A percentile compares a stretch with the other conserved stretches of the same genome.
Conservation (phyloP, 495 filamentous ascomycete genomes). For the Letharia lupina region DNA sequence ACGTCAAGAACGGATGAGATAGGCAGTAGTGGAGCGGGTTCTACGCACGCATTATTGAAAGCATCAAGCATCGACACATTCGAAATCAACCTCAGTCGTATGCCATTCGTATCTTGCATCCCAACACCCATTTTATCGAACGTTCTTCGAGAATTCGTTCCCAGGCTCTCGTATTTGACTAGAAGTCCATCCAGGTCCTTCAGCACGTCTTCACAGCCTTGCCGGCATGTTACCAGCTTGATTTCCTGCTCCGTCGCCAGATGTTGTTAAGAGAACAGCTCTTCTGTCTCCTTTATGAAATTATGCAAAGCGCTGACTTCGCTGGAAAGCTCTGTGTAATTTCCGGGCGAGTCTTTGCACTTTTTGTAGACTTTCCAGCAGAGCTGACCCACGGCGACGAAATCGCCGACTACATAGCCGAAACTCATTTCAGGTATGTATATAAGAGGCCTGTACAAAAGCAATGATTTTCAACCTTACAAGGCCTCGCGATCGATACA, state of each 20-base stretch:
- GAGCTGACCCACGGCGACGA: slow-evolving; percentile 9
- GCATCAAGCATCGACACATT: slow-evolving; percentile 19
- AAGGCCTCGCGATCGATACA: background rate
- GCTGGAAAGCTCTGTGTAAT: slow-evolving; percentile 28
- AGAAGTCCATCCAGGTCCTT: slow-evolving; percentile 27
- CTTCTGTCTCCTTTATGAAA: slow-evolving; percentile 30
- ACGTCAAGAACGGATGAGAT: background rate
- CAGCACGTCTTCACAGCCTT: slow-evolving; percentile 26
- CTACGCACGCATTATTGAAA: slow-evolving; percentile 16
- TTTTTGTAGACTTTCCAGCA: slow-evolving; percentile 26
- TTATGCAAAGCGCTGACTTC: slow-evolving; percentile 30
- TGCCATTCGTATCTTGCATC: slow-evolving; percentile 14
- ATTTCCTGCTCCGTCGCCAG: slow-evolving; percentile 23
- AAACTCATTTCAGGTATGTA: slow-evolving; percentile 5
- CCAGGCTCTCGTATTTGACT: slow-evolving; percentile 21
- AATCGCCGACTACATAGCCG: slow-evolving; percentile 1
- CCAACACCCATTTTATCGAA: slow-evolving; percentile 22
- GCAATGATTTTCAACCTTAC: background rate
- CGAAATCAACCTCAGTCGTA: slow-evolving; percentile 15
- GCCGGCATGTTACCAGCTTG: slow-evolving; percentile 23
- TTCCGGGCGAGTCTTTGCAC: slow-evolving; percentile 31
- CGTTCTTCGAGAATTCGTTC: slow-evolving; percentile 17
- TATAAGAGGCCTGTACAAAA: background rate
- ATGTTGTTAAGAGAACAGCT: slow-evolving; percentile 24
- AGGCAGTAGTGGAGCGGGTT: background rate